A percentile compares a stretch with the other conserved stretches of the same genome.
Evolutionary conservation across 768 basidiomycete genomes (phyloP).

Genomic region (Aureoboletus auriporus): DNA sequence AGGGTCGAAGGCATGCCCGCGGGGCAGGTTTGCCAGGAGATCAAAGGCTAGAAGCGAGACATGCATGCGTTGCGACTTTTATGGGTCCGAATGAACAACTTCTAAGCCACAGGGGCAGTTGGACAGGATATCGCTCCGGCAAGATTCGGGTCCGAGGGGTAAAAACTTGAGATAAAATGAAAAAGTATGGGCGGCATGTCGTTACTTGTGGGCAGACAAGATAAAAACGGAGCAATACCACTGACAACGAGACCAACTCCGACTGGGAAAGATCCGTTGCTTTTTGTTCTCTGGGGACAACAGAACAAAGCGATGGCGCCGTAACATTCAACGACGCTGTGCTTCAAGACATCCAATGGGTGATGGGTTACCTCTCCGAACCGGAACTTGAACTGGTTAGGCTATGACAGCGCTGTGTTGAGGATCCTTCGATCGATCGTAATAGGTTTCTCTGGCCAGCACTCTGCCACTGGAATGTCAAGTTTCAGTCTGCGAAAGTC

Average conservation of each 20-base stretch:
- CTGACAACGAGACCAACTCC: slow-evolving; percentile 10
- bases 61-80: slow-evolving; percentile 22
- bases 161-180: too few species aligned
- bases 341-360: too few species aligned
- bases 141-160: slow-evolving; percentile 14
- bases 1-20: slow-evolving; percentile 38
- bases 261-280: slow-evolving; percentile 7
- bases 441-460: too few species aligned
- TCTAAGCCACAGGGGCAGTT: slow-evolving; percentile 28
- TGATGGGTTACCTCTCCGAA: too few species aligned
- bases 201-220: neutral
- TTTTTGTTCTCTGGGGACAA: slow-evolving; percentile 12
- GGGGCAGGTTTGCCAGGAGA: slow-evolving; percentile 15
- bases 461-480: too few species aligned
- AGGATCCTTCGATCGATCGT: too few species aligned
- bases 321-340: too few species aligned
- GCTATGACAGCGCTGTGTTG: too few species aligned
- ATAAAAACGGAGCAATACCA: slow-evolving; percentile 21
- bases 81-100: slow-evolving; percentile 20
- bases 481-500: too few species aligned
- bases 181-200: too few species aligned
- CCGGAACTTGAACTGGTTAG: too few species aligned
- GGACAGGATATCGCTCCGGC: slow-evolving; percentile 10
- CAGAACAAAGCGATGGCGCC: too few species aligned
- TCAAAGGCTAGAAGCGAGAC: slow-evolving; percentile 10